Percentiles rank a stretch among this genome's conserved stretches.
phyloP scores from a whole-genome alignment of 108 stramenopile species.

The Mayamaea pseudoterrestris region DNA sequence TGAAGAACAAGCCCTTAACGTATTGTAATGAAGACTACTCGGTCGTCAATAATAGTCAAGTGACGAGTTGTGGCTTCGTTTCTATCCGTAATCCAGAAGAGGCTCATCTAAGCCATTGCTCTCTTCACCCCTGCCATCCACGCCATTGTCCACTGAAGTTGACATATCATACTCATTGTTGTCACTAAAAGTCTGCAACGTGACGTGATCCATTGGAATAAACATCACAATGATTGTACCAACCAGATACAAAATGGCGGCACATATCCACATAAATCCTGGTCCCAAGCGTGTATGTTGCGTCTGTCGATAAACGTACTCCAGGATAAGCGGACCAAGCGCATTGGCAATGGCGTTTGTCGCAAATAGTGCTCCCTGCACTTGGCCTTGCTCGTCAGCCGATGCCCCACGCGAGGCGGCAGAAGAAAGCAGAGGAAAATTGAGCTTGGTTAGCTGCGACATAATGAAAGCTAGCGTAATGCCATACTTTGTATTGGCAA shows the following conservation, averaged over 20 bases:
- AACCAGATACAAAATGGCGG: slow-evolving; percentile 39
- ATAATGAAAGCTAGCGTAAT: slow-evolving; percentile 45
- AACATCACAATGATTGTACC: slow-evolving; percentile 29
- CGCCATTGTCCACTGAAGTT: too few relatives aligned
- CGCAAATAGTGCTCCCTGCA: slow-evolving; percentile 69
- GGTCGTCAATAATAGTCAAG: too few relatives aligned
- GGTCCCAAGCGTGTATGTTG: slow-evolving; percentile 30
- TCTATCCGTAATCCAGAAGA: too few relatives aligned
- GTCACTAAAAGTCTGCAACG: too few relatives aligned
- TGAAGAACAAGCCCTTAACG: too few relatives aligned
- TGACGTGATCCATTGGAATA: slow-evolving; percentile 18
- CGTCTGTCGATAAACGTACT: slow-evolving; percentile 50
- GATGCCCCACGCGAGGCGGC: slow-evolving; percentile 50
- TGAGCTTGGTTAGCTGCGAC: slow-evolving; percentile 52
- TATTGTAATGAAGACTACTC: too few relatives aligned
- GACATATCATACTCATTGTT: too few relatives aligned
- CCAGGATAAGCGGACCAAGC: slow-evolving; percentile 55
- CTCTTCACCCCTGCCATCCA: too few relatives aligned
- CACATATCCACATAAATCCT: slow-evolving; percentile 73
- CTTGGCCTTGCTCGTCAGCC: slow-evolving; percentile 53
- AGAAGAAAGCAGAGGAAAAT: slow-evolving; percentile 58
- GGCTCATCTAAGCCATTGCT: too few relatives aligned
- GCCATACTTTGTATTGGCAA: slow-evolving; percentile 38
- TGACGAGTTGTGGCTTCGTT: too few relatives aligned
- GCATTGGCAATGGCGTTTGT: slow-evolving; percentile 52